phyloP scores from a whole-genome alignment of 176 grass and related monocot species.

The Themeda triandra region DNA sequence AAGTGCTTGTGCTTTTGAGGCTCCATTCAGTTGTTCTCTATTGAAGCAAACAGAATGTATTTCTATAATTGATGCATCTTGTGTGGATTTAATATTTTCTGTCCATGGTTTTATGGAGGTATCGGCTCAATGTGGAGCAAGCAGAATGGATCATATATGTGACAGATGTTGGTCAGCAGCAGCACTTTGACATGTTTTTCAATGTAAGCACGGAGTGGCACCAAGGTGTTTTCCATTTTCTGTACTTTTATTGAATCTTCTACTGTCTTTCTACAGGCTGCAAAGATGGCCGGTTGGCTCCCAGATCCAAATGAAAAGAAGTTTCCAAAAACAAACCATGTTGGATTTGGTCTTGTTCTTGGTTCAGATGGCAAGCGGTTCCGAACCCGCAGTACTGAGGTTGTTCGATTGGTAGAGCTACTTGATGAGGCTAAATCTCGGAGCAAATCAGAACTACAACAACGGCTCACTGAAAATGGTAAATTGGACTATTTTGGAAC shows the following conservation, averaged over 20 bases:
- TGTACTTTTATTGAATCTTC: neutral
- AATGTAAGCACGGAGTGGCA: conserved; percentile 36
- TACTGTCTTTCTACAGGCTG: conserved; percentile 46
- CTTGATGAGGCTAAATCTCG: conserved; percentile 89
- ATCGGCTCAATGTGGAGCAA: conserved; percentile 76
- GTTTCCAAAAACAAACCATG: conserved; percentile 75
- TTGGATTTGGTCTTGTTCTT: conserved; percentile 96
- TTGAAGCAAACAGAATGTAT: neutral
- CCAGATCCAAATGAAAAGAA: conserved; percentile 57
- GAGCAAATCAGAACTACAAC: conserved; percentile 70
- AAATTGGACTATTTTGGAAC: conserved; percentile 14
- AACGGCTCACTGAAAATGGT: conserved; percentile 81
- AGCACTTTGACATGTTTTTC: conserved; percentile 98
- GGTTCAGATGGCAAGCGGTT: conserved; percentile 90
- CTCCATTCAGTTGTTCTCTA: neutral
- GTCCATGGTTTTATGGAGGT: conserved; percentile 47
- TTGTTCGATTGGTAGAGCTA: conserved; percentile 82
- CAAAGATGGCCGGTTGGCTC: conserved; percentile 76
- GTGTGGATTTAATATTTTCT: conserved; percentile 20
- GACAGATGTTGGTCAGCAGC: conserved; percentile 95
- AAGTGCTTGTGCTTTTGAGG: neutral
- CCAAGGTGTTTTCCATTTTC: too few species aligned
- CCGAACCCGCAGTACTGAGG: conserved; percentile 79
- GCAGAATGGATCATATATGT: conserved; percentile 98
- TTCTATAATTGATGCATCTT: neutral